Base-by-base conservation (phyloP, 2,329 filamentous ascomycete genomes). In the Fusarium coicis region DNA sequence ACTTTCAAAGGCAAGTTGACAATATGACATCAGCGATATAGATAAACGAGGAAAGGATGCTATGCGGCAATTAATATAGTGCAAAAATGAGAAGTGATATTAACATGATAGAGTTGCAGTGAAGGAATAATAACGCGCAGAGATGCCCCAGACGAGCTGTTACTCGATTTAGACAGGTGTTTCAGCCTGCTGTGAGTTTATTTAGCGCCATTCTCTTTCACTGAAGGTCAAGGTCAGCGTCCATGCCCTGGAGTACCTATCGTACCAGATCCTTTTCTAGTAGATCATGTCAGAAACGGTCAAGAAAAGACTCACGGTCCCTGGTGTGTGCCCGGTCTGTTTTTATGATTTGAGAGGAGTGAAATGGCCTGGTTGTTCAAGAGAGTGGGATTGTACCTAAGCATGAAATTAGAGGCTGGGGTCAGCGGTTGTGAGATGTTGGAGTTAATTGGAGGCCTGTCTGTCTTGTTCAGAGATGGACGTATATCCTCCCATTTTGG, bases 141-240 rank as follows among this genome's bases (percentile, higher is more conserved):
- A 36, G 10, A 56, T 46, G 61, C 16, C 70, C 44, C 71, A 73
- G 44, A 73, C 69, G 75, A 77, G 71, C 69, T 53, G 69, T 77
- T 77, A 37, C 75, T 58, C 10, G 40, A 64, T 72, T 28, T 28
- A 72, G 73, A 56, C 65, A 72, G 61, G 75, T 63, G 73, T 57
- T 47, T 57, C 26, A 53, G 37, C 54, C 46, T 39, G 46, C 52
- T 61, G 53, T 28, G 32, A 42, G 58, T 56, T 53, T 42, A 68
- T 55, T 56, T 73, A 60, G 70, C 70, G 62, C 61, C 28, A 36
- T 49, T 49, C n/a, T 50, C 36, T 30, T 36, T 67, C 40, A 62
- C 57, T 55, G 37, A 66, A 44, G 42, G 50, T 53, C 37, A 66
- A 49, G 36, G 47, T 44, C 47, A 58, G 34, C n/a, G 7, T 26